Base-by-base conservation (phyloP, 2,329 filamentous ascomycete genomes). In the Chalaropsis ovoidea region DNA sequence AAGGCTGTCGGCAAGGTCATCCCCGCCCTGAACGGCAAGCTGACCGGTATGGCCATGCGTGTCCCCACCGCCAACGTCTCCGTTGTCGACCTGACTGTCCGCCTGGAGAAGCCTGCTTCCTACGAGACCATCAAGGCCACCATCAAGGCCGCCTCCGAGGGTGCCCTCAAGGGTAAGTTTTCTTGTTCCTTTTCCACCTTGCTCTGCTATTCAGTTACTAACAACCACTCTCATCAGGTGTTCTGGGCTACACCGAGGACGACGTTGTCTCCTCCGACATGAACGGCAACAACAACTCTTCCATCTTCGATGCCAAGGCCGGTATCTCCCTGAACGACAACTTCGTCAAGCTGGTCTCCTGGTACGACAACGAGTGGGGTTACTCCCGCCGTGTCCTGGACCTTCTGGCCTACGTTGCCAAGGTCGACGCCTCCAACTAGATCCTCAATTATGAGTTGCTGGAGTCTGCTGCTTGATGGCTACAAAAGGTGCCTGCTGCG, bases 1-100 rank as follows among this genome's bases (percentile, higher is more conserved):
- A 99, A 99, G 90, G 94, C 94, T 77, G 94, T 99, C 81, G 94
- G 94, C 82, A 99, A 99, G 88, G 94, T 97, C 83, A 97, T 97
- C 75, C 94, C 94, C 73, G 81, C 85, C 73, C 87, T 99, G 72
- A 97, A 97, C 82, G 94, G 94, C 86, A 99, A 99, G 88, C 90
- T 97, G 72, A 99, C 94, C 71, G 94, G 94, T 82, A 97, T 99
- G 94, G 85, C 94, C 75, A 94, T 99, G 89, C 94, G 94, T 88
- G 93, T 99, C 68, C 94, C 94, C 72, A 97, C 94, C 72, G 80
- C 90, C 84, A 97, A 99, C 84, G 94, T 99, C 78, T 99, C 94
- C 73, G 94, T 97, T 78, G 94, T 99, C 76, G 94, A 99, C 81
- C 81, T 99, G 77, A 99, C 94, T 75, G 86, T 81, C 85, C 92